Base-by-base conservation (phyloP, 768 basidiomycete genomes). In the Guyanaporus albipodus region DNA sequence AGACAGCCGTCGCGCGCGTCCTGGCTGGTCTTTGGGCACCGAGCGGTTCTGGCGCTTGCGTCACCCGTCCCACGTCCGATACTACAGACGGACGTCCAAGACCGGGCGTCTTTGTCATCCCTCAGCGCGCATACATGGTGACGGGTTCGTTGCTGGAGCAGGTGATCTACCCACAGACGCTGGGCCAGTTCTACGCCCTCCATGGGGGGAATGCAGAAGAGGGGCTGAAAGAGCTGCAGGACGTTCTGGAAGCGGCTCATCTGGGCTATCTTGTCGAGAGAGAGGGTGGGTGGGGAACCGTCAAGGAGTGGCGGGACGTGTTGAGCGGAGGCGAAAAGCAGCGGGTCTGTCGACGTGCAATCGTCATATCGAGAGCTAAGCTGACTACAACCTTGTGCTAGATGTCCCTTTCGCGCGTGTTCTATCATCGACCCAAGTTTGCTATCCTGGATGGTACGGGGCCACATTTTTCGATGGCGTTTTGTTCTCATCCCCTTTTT, bases 261-360 rank as follows among this genome's bases (percentile, higher is more conserved):
- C 64, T 98, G 52, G 85, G 75, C 15, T 97, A 97, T 63, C 63
- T 97, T 19, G 87, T 91, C 3, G 77, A 77, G 36, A 70, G 95
- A 22, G 95, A 96, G 64, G 94, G 95, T 0, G 93, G 94, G 0
- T 89, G 91, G 82, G 74, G 73, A 49, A 86, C 91, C 22, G 70
- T 85, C 60, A 97, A 96, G 68, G 94, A 97, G 66, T 98, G 94
- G 94, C 79, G 91, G 53, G 91, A 96, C 68, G 91, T 97, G 36
- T 70, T 95, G 58, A 93, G 91, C 56, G 95, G 95, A 0, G 95
- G 95, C 0, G 95, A 97, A 77, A 97, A 96, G 69, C 95, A 98
- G 67, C 69, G 94, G 59, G 85, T 87, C 21, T 31, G 48, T 29
- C 29, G 10, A 21, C 28, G 42, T n/a, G n/a, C n/a, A n/a, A 23